Conservation (phyloP, 1,284 basidiomycete genomes). For the Leccinum insolens region DNA sequence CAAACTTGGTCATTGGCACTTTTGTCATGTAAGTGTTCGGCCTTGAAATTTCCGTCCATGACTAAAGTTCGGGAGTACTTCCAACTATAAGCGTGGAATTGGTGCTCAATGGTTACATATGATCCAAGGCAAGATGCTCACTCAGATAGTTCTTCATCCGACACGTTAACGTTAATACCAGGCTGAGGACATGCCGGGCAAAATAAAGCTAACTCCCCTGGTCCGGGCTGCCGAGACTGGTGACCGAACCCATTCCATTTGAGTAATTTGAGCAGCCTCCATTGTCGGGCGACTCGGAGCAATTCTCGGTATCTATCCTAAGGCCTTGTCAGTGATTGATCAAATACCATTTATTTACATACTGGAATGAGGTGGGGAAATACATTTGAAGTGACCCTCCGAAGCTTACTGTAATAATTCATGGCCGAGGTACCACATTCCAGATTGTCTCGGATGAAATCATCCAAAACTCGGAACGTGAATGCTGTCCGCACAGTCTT, state of each 20-base stretch:
- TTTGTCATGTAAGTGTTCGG: slow-evolving; percentile 6
- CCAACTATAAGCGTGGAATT: background rate
- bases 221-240: background rate
- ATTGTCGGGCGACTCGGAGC: slow-evolving; percentile 6
- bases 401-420: slow-evolving; percentile 29
- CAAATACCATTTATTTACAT: background rate
- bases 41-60: slow-evolving; percentile 23
- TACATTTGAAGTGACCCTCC: slow-evolving; percentile 23
- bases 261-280: slow-evolving; percentile 4
- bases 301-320: slow-evolving; percentile 17
- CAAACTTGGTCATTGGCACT: background rate
- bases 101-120: background rate
- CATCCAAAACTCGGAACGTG: background rate
- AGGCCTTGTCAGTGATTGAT: background rate
- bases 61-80: slow-evolving; percentile 2
- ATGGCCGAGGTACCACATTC: slow-evolving; percentile 31
- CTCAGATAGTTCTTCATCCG: background rate
- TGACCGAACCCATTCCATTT: slow-evolving; percentile 11
- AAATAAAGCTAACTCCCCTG: slow-evolving; percentile 14
- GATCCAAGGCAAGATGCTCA: background rate
- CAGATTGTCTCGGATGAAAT: slow-evolving; percentile 30
- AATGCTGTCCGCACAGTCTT: background rate
- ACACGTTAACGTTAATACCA: slow-evolving; percentile 9
- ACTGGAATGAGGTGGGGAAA: slow-evolving; percentile 25
- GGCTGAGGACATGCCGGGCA: slow-evolving; percentile 22